Percentiles rank a stretch among this genome's conserved stretches.
phyloP scores from a whole-genome alignment of 768 basidiomycete species.

The Asterophora parasitica region DNA sequence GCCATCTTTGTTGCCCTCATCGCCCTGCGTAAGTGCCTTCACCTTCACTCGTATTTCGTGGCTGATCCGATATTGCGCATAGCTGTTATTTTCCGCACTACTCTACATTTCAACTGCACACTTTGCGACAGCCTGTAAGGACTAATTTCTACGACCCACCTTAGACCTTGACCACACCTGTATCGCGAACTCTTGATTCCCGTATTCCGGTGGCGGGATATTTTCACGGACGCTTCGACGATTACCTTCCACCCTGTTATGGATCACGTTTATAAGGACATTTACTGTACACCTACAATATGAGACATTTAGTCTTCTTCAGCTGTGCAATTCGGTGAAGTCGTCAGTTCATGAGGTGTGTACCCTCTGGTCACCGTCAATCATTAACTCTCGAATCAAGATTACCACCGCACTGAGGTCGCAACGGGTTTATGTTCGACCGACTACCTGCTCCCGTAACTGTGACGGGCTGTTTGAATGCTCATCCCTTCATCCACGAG shows the following conservation, averaged over 20 bases:
- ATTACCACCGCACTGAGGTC: no score
- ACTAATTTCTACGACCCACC: slow-evolving; percentile 34
- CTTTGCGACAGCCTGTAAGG: slow-evolving; percentile 64
- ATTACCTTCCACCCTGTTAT: slow-evolving; percentile 24
- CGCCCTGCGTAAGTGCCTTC: slow-evolving; percentile 58
- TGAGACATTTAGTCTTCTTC: slow-evolving; percentile 29
- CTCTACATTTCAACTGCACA: slow-evolving; percentile 56
- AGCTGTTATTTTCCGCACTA: slow-evolving; percentile 62
- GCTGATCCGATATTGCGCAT: slow-evolving; percentile 7
- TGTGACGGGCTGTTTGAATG: no score
- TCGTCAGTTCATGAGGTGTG: not conserved
- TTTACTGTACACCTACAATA: slow-evolving; percentile 44
- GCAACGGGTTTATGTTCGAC: no score
- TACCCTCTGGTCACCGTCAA: not conserved
- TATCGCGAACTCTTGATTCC: slow-evolving; percentile 26
- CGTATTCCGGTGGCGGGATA: slow-evolving; percentile 25
- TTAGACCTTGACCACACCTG: slow-evolving; percentile 22
- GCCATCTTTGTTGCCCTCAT: slow-evolving; percentile 72
- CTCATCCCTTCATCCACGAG: slow-evolving; percentile 2
- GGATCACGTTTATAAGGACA: slow-evolving; percentile 38
- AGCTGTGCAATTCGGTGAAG: no score
- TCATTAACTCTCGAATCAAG: no score
- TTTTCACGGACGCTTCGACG: slow-evolving; percentile 33
- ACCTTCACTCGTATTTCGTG: not conserved
- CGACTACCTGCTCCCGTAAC: no score